These are phyloP conservation scores for Fusarium gaditjirri DNA, from an alignment of 2,329 filamentous ascomycete species.

Conservation along the genomic window DNA sequence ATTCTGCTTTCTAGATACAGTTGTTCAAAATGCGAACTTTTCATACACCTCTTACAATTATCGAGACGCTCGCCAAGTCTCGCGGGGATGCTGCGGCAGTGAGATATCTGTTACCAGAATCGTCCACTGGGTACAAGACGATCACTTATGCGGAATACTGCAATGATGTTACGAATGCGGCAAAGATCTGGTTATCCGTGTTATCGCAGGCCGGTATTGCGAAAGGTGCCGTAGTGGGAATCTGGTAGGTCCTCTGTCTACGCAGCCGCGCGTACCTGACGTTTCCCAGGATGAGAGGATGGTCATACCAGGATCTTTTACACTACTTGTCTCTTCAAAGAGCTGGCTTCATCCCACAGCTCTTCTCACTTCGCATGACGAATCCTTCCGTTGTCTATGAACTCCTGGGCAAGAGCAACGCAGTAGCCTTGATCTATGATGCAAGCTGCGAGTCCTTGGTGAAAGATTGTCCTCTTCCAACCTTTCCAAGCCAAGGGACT, in stretches of 20 bases:
- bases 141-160: background rate
- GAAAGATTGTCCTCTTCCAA: background rate
- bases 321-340: background rate
- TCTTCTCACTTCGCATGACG: constrained; percentile 1
- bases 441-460: background rate
- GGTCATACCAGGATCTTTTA: constrained; percentile 3
- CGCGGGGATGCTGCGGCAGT: background rate
- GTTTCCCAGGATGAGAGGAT: background rate
- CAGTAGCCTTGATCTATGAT: background rate
- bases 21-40: background rate
- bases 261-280: background rate
- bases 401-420: background rate
- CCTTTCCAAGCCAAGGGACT: rapidly evolving
- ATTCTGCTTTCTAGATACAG: rapidly evolving
- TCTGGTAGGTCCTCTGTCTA: background rate
- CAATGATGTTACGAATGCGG: background rate
- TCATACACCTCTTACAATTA: background rate
- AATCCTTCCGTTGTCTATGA: background rate
- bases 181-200: background rate
- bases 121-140: rapidly evolving
- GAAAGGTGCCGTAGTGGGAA: background rate
- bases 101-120: background rate
- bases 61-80: background rate
- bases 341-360: background rate
- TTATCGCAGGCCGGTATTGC: background rate